Conservation (phyloP, 768 basidiomycete genomes). For the Brasilioporus rufonigricans region DNA sequence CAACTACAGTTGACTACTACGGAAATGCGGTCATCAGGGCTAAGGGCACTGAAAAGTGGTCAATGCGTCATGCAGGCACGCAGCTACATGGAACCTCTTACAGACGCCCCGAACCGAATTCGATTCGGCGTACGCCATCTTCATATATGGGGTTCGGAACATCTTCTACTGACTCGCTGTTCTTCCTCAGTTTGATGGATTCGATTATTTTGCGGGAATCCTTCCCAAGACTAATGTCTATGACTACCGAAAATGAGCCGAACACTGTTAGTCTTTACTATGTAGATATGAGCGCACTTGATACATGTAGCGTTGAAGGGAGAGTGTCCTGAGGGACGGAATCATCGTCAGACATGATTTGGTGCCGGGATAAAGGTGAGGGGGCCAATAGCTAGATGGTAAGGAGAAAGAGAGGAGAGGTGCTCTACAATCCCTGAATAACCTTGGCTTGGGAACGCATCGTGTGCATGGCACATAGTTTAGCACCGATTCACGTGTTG, state of each 20-base stretch:
- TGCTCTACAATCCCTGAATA: too few species aligned
- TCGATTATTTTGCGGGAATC: conserved; percentile 5
- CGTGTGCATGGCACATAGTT: not conserved
- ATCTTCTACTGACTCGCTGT: not conserved
- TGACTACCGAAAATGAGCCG: not conserved
- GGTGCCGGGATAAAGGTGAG: not conserved
- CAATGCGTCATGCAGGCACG: not conserved
- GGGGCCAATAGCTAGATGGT: not conserved
- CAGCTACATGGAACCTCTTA: not conserved
- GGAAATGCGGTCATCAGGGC: not conserved
- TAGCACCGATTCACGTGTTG: not conserved
- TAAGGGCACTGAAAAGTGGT: conserved; percentile 1
- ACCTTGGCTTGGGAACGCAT: not conserved
- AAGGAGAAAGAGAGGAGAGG: not conserved
- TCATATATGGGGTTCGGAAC: not conserved
- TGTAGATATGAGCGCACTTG: not conserved
- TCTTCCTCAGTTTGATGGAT: conserved; percentile 5
- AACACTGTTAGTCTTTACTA: too few species aligned
- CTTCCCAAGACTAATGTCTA: conserved; percentile 3
- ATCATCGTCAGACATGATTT: conserved; percentile 1
- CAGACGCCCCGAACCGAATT: conserved; percentile 8
- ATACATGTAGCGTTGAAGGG: not conserved
- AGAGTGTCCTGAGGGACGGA: not conserved
- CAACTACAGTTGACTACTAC: not conserved
- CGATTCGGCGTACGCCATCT: not conserved